Conservation (phyloP, 208 protist genomes). For the Porcisia hertigi region DNA sequence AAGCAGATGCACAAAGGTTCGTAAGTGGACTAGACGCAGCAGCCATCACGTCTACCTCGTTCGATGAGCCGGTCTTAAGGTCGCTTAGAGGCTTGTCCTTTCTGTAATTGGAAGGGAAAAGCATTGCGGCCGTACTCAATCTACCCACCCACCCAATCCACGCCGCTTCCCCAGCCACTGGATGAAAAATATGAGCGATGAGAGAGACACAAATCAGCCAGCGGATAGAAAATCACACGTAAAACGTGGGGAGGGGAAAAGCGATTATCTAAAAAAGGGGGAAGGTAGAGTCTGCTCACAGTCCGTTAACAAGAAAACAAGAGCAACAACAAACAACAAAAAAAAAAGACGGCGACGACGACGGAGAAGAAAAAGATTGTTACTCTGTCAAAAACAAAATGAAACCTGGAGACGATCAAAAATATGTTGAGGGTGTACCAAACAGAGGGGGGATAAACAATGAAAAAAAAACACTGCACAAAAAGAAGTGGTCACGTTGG, state of each 20-base stretch:
- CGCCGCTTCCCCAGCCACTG: not conserved
- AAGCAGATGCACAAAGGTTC: conserved; percentile 1
- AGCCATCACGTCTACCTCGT: not conserved
- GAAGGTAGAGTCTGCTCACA: not conserved
- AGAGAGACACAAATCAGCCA: not conserved
- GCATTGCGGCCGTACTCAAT: not conserved
- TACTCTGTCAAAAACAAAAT: not conserved
- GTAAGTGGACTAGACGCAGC: not conserved
- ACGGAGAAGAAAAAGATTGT: not conserved
- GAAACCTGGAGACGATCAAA: not conserved
- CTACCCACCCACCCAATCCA: not conserved
- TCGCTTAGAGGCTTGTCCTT: not conserved
- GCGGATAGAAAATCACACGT: not conserved
- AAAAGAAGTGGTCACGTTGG: too few species aligned
- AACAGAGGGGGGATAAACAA: too few species aligned
- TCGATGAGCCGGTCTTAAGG: not conserved
- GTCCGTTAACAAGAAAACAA: not conserved
- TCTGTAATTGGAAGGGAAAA: conserved; percentile 6
- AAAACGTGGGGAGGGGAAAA: not conserved
- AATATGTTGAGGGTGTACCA: too few species aligned
- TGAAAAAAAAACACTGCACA: too few species aligned
- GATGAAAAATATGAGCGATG: too few species aligned
- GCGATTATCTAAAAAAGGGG: not conserved
- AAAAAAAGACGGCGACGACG: too few species aligned
- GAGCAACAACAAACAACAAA: not conserved